Percentiles rank a stretch among this genome's conserved stretches.
Evolutionary conservation across 768 basidiomycete species (phyloP).

Genomic region (Hydnum rufescens): DNA sequence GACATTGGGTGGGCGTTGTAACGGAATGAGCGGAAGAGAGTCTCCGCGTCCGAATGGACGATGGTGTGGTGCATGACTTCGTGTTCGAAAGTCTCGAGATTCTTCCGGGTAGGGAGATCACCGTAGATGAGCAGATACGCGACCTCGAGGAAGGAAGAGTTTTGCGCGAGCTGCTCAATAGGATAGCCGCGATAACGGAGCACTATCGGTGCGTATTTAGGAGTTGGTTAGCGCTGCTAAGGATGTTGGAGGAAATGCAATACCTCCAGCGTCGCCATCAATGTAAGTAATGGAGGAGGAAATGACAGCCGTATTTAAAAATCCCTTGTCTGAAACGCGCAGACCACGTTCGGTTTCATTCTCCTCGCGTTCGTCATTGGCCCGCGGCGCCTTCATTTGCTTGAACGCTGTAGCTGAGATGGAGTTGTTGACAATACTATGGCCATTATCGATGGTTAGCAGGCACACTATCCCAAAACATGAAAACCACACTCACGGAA

Average conservation of each 20-base stretch:
- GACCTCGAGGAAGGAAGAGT: constrained; percentile 62
- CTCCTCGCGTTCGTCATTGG: constrained; percentile 47
- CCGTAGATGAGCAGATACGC: constrained; percentile 84
- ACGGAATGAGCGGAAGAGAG: constrained; percentile 52
- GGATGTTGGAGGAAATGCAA: neutral
- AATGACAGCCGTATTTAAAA: constrained; percentile 19
- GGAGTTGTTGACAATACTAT: constrained; percentile 61
- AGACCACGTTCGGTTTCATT: constrained; percentile 70
- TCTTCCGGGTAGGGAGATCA: constrained; percentile 40
- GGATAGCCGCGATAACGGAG: constrained; percentile 52
- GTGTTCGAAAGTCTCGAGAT: constrained; percentile 42
- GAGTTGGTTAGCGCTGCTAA: neutral
- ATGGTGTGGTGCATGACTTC: constrained; percentile 66
- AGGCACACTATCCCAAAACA: neutral
- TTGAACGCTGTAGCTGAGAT: constrained; percentile 71
- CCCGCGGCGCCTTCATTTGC: constrained; percentile 37
- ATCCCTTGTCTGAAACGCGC: constrained; percentile 18
- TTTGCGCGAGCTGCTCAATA: constrained; percentile 72
- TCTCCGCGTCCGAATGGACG: constrained; percentile 45
- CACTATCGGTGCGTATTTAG: constrained; percentile 3
- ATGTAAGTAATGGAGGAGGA: constrained; percentile 57
- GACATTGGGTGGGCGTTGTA: constrained; percentile 90
- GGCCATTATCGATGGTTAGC: neutral
- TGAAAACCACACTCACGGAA: constrained; percentile 5
- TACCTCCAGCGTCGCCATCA: constrained; percentile 70